Percentiles rank a stretch among this genome's conserved stretches.
These are phyloP conservation scores for Kodamaea restingae DNA, from an alignment of 805 yeast genomes.

Conservation along the genomic window DNA sequence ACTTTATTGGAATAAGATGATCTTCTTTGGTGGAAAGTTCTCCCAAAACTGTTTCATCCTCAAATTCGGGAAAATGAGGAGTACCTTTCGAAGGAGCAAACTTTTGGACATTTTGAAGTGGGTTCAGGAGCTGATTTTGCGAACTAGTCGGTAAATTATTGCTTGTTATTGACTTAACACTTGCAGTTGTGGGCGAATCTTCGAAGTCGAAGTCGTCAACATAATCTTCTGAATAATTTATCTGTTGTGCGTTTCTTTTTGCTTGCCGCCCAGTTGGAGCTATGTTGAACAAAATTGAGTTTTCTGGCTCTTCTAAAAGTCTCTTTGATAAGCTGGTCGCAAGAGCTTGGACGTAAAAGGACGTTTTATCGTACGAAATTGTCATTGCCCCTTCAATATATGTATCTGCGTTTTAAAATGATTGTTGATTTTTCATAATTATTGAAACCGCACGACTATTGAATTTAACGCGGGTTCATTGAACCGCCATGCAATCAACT, in stretches of 20 bases:
- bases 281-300: constrained; percentile 61
- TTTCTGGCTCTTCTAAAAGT: constrained; percentile 60
- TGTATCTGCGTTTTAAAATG: background rate
- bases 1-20: constrained; percentile 59
- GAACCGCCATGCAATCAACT: constrained; percentile 20
- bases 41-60: constrained; percentile 18
- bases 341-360: constrained; percentile 68
- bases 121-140: constrained; percentile 12
- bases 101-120: constrained; percentile 22
- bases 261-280: constrained; percentile 75
- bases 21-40: constrained; percentile 36
- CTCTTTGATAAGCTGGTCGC: constrained; percentile 72
- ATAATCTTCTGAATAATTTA: constrained; percentile 60
- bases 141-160: constrained; percentile 10
- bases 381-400: no score
- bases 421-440: constrained; percentile 5
- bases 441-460: background rate
- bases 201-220: constrained; percentile 28
- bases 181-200: constrained; percentile 16
- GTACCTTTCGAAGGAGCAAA: constrained; percentile 24
- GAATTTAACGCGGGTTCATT: background rate
- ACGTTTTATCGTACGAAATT: constrained; percentile 17
- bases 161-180: constrained; percentile 7
- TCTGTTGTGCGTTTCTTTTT: constrained; percentile 64
- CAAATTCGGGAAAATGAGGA: constrained; percentile 19